These are phyloP conservation scores for Periconia macrospinosa DNA, from an alignment of 2,329 filamentous ascomycete species.

Conservation along the genomic window DNA sequence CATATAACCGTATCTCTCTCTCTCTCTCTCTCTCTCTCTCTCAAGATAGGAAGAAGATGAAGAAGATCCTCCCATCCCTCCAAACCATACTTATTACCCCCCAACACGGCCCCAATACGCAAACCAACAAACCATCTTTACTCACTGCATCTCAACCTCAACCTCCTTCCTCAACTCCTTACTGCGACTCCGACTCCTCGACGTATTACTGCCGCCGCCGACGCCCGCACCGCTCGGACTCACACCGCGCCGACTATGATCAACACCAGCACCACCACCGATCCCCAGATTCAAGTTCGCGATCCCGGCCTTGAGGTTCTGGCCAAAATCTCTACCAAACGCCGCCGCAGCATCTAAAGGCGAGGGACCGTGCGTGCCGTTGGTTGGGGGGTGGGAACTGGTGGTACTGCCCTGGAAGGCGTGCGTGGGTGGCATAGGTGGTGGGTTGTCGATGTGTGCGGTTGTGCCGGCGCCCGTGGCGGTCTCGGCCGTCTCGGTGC, in stretches of 20 bases:
- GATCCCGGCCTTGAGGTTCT: slow-evolving; percentile 35
- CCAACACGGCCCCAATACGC: background rate
- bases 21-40: too few relatives aligned
- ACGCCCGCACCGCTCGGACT: slow-evolving; percentile 20
- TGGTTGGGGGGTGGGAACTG: background rate
- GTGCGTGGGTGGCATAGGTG: slow-evolving; percentile 23
- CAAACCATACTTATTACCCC: too few relatives aligned
- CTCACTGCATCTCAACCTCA: slow-evolving; percentile 41
- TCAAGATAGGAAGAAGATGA: too few relatives aligned
- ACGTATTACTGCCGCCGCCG: background rate
- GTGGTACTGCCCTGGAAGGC: slow-evolving; percentile 16
- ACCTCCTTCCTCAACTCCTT: slow-evolving; percentile 26
- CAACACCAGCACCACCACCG: background rate
- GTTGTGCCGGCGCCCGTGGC: slow-evolving; percentile 36
- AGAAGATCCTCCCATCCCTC: too few relatives aligned
- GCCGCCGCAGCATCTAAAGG: slow-evolving; percentile 31
- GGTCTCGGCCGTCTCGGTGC: slow-evolving; percentile 35
- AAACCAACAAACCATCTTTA: too few relatives aligned
- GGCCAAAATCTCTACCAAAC: slow-evolving; percentile 30
- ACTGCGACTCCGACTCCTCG: slow-evolving; percentile 18
- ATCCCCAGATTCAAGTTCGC: slow-evolving; percentile 29
- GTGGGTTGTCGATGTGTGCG: slow-evolving; percentile 3
- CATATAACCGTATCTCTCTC: too few relatives aligned
- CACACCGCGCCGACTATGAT: slow-evolving; percentile 7
- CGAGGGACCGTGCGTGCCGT: slow-evolving; percentile 9